Conservation (phyloP, 75 land plant genomes). For the Selaginella moellendorffii region DNA sequence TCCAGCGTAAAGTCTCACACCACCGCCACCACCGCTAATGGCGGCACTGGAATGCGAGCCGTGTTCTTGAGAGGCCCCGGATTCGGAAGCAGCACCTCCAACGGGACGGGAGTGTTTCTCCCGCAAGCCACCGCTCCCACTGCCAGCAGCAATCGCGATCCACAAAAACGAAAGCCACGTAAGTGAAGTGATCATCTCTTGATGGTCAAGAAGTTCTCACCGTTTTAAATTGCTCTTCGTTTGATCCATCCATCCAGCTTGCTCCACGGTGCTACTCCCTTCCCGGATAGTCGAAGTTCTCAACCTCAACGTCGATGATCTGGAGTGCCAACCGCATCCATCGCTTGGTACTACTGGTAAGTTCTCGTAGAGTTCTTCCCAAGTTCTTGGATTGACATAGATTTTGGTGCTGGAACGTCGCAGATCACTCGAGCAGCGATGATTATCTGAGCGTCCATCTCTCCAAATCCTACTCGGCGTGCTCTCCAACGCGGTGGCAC, state of each 20-base stretch:
- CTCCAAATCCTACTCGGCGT: neutral
- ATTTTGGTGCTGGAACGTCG: neutral
- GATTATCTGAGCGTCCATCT: neutral
- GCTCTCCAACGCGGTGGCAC: neutral
- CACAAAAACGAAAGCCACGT: neutral
- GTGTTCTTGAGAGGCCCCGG: slow-evolving; percentile 1
- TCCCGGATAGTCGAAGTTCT: slow-evolving; percentile 6
- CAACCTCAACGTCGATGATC: neutral
- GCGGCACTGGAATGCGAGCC: slow-evolving; percentile 1
- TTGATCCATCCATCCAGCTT: neutral
- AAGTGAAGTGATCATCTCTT: neutral
- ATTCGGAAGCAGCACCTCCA: neutral
- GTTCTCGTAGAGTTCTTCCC: neutral
- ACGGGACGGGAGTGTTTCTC: slow-evolving; percentile 4
- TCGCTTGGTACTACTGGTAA: neutral
- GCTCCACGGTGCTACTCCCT: slow-evolving; percentile 9
- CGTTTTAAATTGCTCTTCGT: neutral
- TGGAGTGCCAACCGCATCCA: neutral
- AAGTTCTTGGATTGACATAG: neutral
- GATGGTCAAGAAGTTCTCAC: too few species aligned
- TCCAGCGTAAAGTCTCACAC: neutral
- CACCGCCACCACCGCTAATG: neutral
- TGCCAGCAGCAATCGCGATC: neutral
- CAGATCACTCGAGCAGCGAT: too few species aligned
- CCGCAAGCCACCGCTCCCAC: neutral